phyloP scores from a whole-genome alignment of 2,329 filamentous ascomycete species.

The Thelonectria discophora region DNA sequence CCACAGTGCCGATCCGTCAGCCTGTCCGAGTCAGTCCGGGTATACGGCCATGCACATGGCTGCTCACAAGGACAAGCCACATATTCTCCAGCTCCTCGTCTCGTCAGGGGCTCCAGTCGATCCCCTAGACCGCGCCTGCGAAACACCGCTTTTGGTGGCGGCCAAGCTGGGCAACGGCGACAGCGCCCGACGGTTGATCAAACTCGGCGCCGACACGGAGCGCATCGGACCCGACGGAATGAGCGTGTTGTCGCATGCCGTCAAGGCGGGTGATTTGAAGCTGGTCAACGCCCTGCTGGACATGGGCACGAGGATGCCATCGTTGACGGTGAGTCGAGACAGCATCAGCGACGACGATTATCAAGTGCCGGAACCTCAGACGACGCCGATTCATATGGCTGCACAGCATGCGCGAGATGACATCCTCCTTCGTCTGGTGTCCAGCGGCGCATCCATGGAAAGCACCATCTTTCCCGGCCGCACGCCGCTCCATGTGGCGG shows the following conservation, averaged over 20 bases:
- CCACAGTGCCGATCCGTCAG: conserved; percentile 38
- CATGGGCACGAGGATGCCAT: conserved; percentile 35
- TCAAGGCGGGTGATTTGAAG: conserved; percentile 37
- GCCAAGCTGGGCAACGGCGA: conserved; percentile 41
- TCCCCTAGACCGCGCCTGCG: conserved; percentile 35
- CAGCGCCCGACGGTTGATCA: conserved; percentile 37
- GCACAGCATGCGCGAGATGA: conserved; percentile 42
- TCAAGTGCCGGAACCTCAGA: conserved; percentile 39
- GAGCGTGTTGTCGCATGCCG: conserved; percentile 43
- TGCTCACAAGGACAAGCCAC: conserved; percentile 40
- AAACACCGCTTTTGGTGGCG: conserved; percentile 41
- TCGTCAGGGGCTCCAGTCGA: conserved; percentile 39
- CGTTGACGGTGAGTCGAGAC: conserved; percentile 16
- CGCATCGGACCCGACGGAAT: conserved; percentile 41
- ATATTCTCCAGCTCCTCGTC: conserved; percentile 35
- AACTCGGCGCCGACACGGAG: conserved; percentile 40
- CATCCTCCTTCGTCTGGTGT: conserved; percentile 38
- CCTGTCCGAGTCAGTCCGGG: conserved; percentile 35
- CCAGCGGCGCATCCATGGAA: conserved; percentile 37
- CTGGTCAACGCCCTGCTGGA: conserved; percentile 38
- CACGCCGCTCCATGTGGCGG: conserved; percentile 39
- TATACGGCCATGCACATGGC: conserved; percentile 44
- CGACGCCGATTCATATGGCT: conserved; percentile 40
- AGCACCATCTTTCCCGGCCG: conserved; percentile 42
- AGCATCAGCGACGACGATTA: conserved; percentile 31